Evolutionary conservation across 345 rosid species (phyloP).

Genomic region (Eucalyptus guilfoylei): DNA sequence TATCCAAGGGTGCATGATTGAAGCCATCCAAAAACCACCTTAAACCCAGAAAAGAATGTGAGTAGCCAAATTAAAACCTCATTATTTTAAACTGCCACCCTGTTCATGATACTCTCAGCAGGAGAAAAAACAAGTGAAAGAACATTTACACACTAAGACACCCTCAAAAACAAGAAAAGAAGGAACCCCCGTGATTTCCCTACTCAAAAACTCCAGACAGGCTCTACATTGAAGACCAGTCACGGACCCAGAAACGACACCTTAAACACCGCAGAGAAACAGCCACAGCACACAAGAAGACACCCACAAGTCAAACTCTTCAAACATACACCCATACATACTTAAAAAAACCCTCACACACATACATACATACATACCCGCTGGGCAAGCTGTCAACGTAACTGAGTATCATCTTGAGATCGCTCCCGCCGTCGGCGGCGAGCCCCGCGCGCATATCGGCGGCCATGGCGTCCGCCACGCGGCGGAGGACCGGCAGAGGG

Average conservation of each 20-base stretch:
- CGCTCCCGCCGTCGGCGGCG: conserved; percentile 56
- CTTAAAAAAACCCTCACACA: neutral
- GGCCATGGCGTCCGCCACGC: conserved; percentile 56
- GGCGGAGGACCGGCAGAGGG: conserved; percentile 48
- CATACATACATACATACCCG: conserved; percentile 29
- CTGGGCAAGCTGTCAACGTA: conserved; percentile 66
- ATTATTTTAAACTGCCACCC: neutral
- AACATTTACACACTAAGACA: neutral
- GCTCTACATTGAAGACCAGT: neutral
- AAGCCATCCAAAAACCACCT: neutral
- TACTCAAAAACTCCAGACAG: neutral
- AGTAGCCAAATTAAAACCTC: neutral
- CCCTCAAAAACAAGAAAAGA: neutral
- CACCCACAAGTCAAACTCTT: neutral
- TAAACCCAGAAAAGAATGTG: neutral
- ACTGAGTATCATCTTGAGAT: conserved; percentile 76
- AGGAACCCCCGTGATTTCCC: neutral
- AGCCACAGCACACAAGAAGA: neutral
- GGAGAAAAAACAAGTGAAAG: neutral
- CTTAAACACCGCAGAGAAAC: neutral
- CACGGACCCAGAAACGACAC: neutral
- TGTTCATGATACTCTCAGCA: neutral
- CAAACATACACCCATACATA: neutral
- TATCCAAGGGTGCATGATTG: neutral
- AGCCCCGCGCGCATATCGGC: conserved; percentile 69